Conservation (phyloP, 2,329 filamentous ascomycete species). For the Septoria linicola region DNA sequence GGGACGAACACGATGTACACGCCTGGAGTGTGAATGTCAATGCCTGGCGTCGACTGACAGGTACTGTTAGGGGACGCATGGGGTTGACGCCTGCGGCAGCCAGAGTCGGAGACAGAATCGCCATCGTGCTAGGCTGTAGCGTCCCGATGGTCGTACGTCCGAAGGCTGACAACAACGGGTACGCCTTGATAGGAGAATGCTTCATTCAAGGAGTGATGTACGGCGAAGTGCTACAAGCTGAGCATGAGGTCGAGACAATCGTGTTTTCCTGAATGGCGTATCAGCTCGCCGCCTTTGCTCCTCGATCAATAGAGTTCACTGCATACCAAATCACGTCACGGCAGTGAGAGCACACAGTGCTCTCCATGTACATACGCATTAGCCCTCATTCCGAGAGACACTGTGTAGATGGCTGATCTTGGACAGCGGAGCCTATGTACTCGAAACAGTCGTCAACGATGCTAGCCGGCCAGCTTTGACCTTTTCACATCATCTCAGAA, state of each 20-base stretch:
- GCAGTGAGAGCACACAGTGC: too few species aligned
- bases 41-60: neutral
- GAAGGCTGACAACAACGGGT: neutral
- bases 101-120: neutral
- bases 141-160: neutral
- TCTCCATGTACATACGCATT: too few species aligned
- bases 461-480: too few species aligned
- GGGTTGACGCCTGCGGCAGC: neutral
- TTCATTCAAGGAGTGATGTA: neutral
- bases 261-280: too few species aligned
- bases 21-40: neutral
- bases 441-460: too few species aligned
- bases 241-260: neutral
- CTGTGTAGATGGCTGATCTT: too few species aligned
- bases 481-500: too few species aligned
- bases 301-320: too few species aligned
- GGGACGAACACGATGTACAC: neutral
- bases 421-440: too few species aligned
- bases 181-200: neutral
- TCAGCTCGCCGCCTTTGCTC: too few species aligned
- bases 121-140: neutral
- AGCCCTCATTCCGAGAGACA: too few species aligned
- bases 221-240: neutral
- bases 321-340: too few species aligned
- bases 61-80: neutral